phyloP scores from a whole-genome alignment of 2,329 filamentous ascomycete species.

The Arthrobotrys sinensis region DNA sequence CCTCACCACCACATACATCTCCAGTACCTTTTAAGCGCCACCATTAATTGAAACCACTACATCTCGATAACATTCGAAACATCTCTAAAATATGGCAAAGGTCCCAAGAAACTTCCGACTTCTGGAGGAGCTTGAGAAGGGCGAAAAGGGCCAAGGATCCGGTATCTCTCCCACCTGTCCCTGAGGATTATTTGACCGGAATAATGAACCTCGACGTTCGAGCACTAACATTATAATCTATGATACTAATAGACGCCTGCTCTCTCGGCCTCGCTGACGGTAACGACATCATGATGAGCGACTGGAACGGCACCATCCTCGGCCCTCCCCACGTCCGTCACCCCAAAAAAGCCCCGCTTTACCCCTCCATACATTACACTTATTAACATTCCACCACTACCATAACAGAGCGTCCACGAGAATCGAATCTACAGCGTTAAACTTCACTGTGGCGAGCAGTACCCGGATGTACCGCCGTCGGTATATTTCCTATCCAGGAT shows the following conservation, averaged over 20 bases:
- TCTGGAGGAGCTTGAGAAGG: conserved; percentile 97
- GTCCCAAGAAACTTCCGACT: conserved; percentile 96
- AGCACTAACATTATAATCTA: conserved; percentile 26
- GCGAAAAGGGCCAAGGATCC: conserved; percentile 95
- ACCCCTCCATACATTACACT: conserved; percentile 29
- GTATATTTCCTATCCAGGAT: conserved; percentile 95
- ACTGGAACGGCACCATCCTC: conserved; percentile 98
- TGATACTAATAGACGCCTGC: conserved; percentile 80
- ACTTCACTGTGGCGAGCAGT: conserved; percentile 91
- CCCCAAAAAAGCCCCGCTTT: neutral
- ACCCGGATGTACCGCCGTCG: conserved; percentile 89
- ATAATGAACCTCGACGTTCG: no score
- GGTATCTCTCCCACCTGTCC: conserved; percentile 70
- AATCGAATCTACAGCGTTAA: conserved; percentile 99
- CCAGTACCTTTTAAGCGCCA: neutral
- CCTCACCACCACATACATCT: neutral
- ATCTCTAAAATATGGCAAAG: conserved; percentile 72
- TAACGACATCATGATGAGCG: conserved; percentile 95
- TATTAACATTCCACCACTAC: neutral
- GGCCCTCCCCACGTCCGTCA: conserved; percentile 89
- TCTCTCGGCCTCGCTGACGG: conserved; percentile 95
- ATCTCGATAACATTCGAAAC: neutral
- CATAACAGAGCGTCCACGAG: conserved; percentile 86
- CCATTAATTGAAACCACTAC: neutral
- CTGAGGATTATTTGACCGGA: no score